These are phyloP conservation scores for Xylaria venustula DNA, from an alignment of 495 filamentous ascomycete genomes.

Conservation along the genomic window DNA sequence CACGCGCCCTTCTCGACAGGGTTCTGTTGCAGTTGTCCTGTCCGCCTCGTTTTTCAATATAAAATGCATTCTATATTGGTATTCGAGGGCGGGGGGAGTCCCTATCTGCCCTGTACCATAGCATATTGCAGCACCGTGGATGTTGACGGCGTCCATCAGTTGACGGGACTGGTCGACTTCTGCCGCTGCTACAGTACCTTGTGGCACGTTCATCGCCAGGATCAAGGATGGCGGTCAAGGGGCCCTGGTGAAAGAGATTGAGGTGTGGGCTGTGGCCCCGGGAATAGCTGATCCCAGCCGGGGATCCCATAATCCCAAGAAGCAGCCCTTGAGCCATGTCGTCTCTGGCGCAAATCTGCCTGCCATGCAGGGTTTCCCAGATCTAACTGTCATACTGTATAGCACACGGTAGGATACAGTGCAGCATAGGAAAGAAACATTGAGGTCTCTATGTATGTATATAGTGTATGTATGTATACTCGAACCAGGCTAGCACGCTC, in stretches of 20 bases:
- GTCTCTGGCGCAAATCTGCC: constrained; percentile 13
- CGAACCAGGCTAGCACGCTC: no score
- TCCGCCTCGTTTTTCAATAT: background rate
- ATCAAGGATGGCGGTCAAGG: constrained; percentile 1
- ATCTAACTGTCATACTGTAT: constrained; percentile 4
- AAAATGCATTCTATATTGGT: background rate
- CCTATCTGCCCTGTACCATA: background rate
- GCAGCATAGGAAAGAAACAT: background rate
- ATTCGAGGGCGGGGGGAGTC: background rate
- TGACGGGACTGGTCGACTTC: no score
- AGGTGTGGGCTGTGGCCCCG: background rate
- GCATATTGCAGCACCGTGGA: no score
- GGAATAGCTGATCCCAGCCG: background rate
- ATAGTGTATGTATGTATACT: no score
- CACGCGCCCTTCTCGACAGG: background rate
- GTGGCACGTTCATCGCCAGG: background rate
- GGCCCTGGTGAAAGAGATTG: constrained; percentile 2
- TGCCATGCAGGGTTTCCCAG: constrained; percentile 10
- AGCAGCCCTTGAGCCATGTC: constrained; percentile 8
- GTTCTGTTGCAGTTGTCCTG: background rate
- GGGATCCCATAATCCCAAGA: background rate
- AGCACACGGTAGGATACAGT: background rate
- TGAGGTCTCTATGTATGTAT: no score
- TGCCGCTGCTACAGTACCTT: background rate
- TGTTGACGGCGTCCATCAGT: background rate